Base-by-base conservation (phyloP, 129 eudicot species). In the Heracleum sosnowskyi region DNA sequence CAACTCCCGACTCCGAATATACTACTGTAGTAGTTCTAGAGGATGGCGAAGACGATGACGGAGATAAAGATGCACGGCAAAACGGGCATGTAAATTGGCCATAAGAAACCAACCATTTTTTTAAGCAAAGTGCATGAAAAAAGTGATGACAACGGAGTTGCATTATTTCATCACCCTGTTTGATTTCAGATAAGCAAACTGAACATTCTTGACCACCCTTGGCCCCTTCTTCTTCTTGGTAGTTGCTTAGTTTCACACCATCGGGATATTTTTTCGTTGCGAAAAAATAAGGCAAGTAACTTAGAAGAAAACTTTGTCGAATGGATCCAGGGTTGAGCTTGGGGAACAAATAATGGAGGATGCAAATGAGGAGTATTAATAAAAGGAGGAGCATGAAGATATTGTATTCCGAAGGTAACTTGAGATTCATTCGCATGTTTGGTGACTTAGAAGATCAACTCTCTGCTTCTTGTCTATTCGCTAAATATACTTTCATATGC, bases 141-240 rank as follows among this genome's bases (percentile, higher is more conserved):
- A 77, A 0, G 53, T 84, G 87, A 10, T 42, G 26, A 20, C 87
- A 84, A 12, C 20, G 66, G 28, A 84, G 80, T 79, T 84, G 80
- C 31, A 76, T 73, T 4, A 81, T 35, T 29, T 81, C 84, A 18
- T 80, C 82, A 3, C 82, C 84, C 47, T 64, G 79, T 5, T 46
- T 66, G n/a, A 80, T 63, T 4, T 40, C 73, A 55, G 80, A 45
- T 24, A 84, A 29, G 34, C 87, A 84, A 36, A 84, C 79, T 1
- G 84, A 76, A 53, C 87, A 84, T 51, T 77, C 87, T 11, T 7
- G 72, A 7, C 47, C 51, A 5, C 8, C 42, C 9, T 33, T 70
- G 9, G 33, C 35, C 17, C 76, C 36, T 57, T 44, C 47, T 44
- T 42, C 46, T 42, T 62, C 53, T 6, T 16, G 13, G 24, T 73